These are phyloP conservation scores for Meyerozyma sp. DNA, from an alignment of 1,139 yeast species.

Conservation along the genomic window DNA sequence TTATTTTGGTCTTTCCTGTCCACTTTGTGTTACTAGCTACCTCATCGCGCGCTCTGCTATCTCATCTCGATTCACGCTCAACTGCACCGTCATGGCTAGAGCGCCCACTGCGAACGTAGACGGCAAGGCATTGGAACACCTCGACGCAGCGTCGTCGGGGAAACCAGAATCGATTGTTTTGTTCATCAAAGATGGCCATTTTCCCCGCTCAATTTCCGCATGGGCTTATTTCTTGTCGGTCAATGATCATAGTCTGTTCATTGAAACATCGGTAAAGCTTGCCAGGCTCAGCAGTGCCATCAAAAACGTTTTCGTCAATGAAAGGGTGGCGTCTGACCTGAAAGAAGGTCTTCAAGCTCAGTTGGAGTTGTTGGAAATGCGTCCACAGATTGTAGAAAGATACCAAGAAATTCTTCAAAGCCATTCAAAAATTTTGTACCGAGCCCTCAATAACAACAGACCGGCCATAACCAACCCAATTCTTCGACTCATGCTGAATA, in stretches of 20 bases:
- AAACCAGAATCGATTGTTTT: not conserved
- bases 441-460: slow-evolving; percentile 58
- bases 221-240: slow-evolving; percentile 65
- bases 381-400: slow-evolving; percentile 25
- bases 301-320: slow-evolving; percentile 10
- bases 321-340: slow-evolving; percentile 6
- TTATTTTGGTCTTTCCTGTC: not conserved
- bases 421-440: slow-evolving; percentile 59
- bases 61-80: not conserved
- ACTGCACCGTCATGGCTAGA: not conserved
- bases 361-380: slow-evolving; percentile 7
- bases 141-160: not conserved
- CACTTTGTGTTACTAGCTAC: not conserved
- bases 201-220: not conserved
- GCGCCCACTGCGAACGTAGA: not conserved
- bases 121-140: not conserved
- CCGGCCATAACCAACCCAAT: slow-evolving; percentile 60
- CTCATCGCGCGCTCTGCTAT: not conserved
- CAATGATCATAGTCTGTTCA: slow-evolving; percentile 53
- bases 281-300: slow-evolving; percentile 20
- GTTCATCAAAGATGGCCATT: not conserved
- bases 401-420: slow-evolving; percentile 50
- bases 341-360: slow-evolving; percentile 10
- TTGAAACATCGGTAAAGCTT: slow-evolving; percentile 32
- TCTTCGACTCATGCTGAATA: slow-evolving; percentile 47